phyloP scores from a whole-genome alignment of 371 early-diverging fungal genomes.

The Thermomucor indicae-seudaticae region DNA sequence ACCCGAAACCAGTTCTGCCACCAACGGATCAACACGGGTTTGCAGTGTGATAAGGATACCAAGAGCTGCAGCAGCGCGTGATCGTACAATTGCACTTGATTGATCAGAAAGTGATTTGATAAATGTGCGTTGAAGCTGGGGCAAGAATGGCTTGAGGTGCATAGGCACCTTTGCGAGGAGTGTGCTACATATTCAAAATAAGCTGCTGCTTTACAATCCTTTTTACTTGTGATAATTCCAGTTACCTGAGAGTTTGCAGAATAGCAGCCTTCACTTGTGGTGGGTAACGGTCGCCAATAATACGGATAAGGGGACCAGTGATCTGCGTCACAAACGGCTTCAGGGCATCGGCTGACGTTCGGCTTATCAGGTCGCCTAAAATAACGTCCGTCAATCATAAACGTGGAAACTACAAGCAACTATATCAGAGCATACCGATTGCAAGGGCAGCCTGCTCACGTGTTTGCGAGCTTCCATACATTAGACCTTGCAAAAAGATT shows the following conservation, averaged over 20 bases:
- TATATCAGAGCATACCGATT: too few species aligned
- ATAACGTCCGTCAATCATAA: background rate
- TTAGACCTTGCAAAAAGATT: constrained; percentile 91
- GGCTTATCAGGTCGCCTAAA: constrained; percentile 69
- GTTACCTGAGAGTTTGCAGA: constrained; percentile 74
- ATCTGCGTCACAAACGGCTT: constrained; percentile 92
- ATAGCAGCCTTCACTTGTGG: constrained; percentile 90
- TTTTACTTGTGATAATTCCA: background rate
- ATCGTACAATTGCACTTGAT: constrained; percentile 64
- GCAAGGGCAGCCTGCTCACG: constrained; percentile 85
- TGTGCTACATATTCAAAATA: constrained; percentile 32
- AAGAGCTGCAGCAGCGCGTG: constrained; percentile 79
- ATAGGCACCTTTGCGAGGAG: constrained; percentile 81
- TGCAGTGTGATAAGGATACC: constrained; percentile 77
- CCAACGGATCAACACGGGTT: constrained; percentile 82
- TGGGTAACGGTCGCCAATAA: constrained; percentile 93
- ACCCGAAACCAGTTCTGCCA: constrained; percentile 78
- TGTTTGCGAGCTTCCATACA: constrained; percentile 80
- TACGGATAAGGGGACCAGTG: constrained; percentile 96
- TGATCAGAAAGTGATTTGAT: constrained; percentile 86
- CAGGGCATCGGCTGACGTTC: constrained; percentile 73
- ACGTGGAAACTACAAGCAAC: too few species aligned
- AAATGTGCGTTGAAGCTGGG: constrained; percentile 96
- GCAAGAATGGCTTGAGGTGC: constrained; percentile 92
- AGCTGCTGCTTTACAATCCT: background rate